Conservation (phyloP, 2,329 filamentous ascomycete genomes). For the Basipetospora chlamydospora region DNA sequence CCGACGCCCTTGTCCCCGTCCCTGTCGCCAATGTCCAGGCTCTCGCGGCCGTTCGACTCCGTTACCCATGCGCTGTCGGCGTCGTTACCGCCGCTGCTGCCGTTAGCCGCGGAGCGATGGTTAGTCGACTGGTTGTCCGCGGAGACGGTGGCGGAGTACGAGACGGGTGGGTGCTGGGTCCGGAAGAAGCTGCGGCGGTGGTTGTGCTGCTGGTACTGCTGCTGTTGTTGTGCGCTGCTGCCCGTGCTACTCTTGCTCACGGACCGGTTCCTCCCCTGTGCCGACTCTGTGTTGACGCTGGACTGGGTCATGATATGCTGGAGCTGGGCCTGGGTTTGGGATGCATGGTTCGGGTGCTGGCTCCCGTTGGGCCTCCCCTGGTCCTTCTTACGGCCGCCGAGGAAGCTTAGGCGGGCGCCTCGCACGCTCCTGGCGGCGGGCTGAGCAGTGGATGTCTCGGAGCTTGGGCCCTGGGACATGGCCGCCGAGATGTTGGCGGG, state of each 20-base stretch:
- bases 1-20: constrained; percentile 18
- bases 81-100: constrained; percentile 15
- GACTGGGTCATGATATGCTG: neutral
- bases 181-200: neutral
- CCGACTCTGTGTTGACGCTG: neutral
- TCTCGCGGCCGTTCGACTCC: constrained; percentile 5
- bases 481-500: constrained; percentile 19
- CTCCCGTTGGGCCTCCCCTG: constrained; percentile 16
- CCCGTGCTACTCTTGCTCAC: neutral
- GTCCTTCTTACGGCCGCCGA: constrained; percentile 35
- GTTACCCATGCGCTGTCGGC: constrained; percentile 14
- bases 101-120: constrained; percentile 3
- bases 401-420: constrained; percentile 41
- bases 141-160: no score
- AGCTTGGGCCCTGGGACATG: constrained; percentile 10
- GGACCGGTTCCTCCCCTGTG: neutral
- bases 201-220: no score
- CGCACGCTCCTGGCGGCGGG: constrained; percentile 19
- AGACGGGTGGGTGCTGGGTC: no score
- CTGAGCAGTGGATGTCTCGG: constrained; percentile 31
- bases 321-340: neutral
- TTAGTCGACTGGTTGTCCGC: no score
- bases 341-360: constrained; percentile 12
- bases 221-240: neutral
- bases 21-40: constrained; percentile 9